phyloP scores from a whole-genome alignment of 441 rosid species.

The Jatropha multifida region DNA sequence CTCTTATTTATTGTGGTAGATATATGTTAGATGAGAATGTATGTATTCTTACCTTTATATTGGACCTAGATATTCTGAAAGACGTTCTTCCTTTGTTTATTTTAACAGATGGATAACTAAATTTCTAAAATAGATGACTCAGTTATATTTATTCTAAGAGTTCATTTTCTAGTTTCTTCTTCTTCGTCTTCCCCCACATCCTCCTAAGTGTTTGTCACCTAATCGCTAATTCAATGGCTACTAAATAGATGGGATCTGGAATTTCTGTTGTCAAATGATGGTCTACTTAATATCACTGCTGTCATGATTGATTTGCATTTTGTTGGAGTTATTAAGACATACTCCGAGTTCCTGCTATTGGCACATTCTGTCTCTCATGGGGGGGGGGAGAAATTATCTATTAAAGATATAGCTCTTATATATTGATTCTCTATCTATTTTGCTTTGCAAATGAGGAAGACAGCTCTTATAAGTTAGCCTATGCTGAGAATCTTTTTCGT shows the following conservation, averaged over 20 bases:
- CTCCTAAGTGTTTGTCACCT: not conserved
- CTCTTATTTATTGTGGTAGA: slow-evolving; percentile 1
- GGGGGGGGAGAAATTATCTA: not conserved
- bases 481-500: not conserved
- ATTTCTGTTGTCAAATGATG: not conserved
- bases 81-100: not conserved
- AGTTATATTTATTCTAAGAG: not conserved
- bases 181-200: not conserved
- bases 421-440: not conserved
- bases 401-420: not conserved
- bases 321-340: not conserved
- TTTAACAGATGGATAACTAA: not conserved
- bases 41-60: not conserved
- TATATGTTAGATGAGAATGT: not conserved
- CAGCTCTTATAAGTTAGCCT: not conserved
- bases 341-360: not conserved
- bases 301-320: not conserved
- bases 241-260: not conserved
- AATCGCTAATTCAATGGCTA: not conserved
- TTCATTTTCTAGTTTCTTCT: not conserved
- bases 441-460: not conserved
- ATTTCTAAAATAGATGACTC: slow-evolving; percentile 1
- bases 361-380: not conserved
- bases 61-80: not conserved
- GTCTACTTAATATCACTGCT: not conserved